A percentile compares a stretch with the other conserved stretches of the same genome.
Evolutionary conservation across 768 basidiomycete species (phyloP).

Genomic region (Calocera cornea): DNA sequence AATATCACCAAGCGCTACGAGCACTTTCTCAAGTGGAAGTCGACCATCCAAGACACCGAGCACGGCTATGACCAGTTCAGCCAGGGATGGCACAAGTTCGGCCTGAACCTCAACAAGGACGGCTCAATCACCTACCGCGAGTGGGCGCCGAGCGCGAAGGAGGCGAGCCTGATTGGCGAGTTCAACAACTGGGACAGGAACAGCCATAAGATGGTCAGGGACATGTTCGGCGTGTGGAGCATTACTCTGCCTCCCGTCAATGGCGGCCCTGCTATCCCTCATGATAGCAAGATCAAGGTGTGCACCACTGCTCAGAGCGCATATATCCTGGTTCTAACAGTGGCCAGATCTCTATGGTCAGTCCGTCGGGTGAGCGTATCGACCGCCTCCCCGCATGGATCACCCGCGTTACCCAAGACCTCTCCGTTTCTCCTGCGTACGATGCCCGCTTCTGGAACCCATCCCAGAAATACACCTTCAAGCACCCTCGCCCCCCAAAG

Average conservation of each 20-base stretch:
- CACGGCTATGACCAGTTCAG: constrained; percentile 74
- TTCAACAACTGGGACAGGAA: constrained; percentile 88
- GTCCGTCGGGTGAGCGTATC: constrained; percentile 63
- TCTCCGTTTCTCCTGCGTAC: constrained; percentile 76
- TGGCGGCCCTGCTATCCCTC: constrained; percentile 73
- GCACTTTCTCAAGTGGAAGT: constrained; percentile 59
- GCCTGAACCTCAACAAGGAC: constrained; percentile 55
- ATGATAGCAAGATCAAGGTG: constrained; percentile 92
- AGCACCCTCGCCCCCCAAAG: constrained; percentile 55
- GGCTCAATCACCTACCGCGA: constrained; percentile 75
- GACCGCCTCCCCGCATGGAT: constrained; percentile 94
- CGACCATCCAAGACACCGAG: constrained; percentile 59
- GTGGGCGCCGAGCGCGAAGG: constrained; percentile 85
- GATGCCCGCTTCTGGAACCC: constrained; percentile 99
- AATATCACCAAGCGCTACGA: constrained; percentile 58
- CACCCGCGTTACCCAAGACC: constrained; percentile 86
- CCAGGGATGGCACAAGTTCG: constrained; percentile 56
- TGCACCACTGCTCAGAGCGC: constrained; percentile 11
- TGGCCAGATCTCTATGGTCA: constrained; percentile 75
- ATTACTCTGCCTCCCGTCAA: constrained; percentile 54
- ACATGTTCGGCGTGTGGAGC: constrained; percentile 83
- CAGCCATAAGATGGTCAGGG: constrained; percentile 74
- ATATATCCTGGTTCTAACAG: not conserved
- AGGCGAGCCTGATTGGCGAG: constrained; percentile 81
- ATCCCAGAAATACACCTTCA: constrained; percentile 69